These are phyloP conservation scores for Anaeramoeba flamelloides DNA, from an alignment of 78 protist genomes.

Conservation along the genomic window DNA sequence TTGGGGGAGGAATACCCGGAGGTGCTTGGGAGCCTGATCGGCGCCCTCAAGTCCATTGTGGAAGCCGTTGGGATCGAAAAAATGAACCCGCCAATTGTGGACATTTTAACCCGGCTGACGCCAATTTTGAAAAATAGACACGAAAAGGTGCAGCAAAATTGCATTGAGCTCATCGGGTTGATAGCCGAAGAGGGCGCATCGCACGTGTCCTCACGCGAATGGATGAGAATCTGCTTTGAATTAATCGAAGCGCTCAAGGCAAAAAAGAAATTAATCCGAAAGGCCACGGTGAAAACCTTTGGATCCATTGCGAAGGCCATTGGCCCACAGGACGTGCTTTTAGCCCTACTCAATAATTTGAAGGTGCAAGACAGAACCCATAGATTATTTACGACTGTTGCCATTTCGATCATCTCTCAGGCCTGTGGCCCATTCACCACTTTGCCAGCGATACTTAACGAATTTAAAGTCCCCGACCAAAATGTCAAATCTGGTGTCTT, in stretches of 20 bases:
- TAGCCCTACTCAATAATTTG: slow-evolving; percentile 86
- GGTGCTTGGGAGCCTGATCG: slow-evolving; percentile 43
- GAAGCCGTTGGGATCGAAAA: slow-evolving; percentile 81
- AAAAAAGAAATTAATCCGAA: slow-evolving; percentile 75
- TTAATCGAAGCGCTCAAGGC: slow-evolving; percentile 75
- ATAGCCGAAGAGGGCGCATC: slow-evolving; percentile 75
- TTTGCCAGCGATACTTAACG: slow-evolving; percentile 93
- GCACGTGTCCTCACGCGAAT: background rate
- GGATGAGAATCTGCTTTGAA: slow-evolving; percentile 87
- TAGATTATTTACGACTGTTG: slow-evolving; percentile 96
- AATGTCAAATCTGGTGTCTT: slow-evolving; percentile 92
- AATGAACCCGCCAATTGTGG: slow-evolving; percentile 88
- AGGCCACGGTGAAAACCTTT: slow-evolving; percentile 65
- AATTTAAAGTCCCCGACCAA: slow-evolving; percentile 92
- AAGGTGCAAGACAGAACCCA: slow-evolving; percentile 89
- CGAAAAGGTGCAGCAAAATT: slow-evolving; percentile 50
- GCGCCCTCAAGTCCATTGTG: slow-evolving; percentile 52
- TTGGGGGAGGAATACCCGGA: slow-evolving; percentile 97
- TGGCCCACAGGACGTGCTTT: slow-evolving; percentile 94
- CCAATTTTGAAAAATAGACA: slow-evolving; percentile 89
- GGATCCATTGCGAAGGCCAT: slow-evolving; percentile 89
- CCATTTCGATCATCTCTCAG: slow-evolving; percentile 97
- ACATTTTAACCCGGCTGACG: slow-evolving; percentile 76
- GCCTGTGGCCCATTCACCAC: slow-evolving; percentile 86
- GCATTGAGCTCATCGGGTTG: slow-evolving; percentile 86